Base-by-base conservation (phyloP, 2,329 filamentous ascomycete species). In the Pyrenochaeta sp. region DNA sequence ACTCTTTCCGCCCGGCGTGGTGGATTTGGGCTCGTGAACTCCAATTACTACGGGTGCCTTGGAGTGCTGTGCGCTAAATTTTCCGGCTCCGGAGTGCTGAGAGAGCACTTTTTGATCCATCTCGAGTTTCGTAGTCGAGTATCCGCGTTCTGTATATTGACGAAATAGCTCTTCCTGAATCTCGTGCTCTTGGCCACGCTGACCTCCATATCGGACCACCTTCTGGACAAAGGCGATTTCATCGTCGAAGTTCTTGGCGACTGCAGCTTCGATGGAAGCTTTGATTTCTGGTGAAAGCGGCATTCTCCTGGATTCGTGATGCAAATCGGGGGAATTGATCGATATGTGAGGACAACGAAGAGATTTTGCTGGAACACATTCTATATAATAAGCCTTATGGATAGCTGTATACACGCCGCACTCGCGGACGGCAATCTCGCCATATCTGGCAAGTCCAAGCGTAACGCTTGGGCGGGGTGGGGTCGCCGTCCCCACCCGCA, bases 141-240 rank as follows among this genome's bases (percentile, higher is more conserved):
- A 61, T 6, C 58, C 58, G 2, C 58, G 51, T 10, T 51, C 43
- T 10, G 21, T 49, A 41, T 61, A 61, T 15, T 61, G 58, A 2
- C 32, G 37, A n/a, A 51, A 56, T 10, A 61, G 23, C 35, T 61
- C 53, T 9, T 63, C 53, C 21, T 63, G 51, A 4, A 62, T 56
- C 21, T 54, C 51, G 18, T 49, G 35, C 32, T 65, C 62, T 5
- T 63, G 49, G 7, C 62, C 62, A 23, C 62, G 49, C 39, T 65
- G 62, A 18, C 60, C 62, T 12, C 62, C 62, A 40, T 51, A 61
- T 31, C 54, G 57, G 15, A 65, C 55, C 39, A 61, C 49, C 44
- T 61, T 61, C 15, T 65, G 62, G 1, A 60, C 54, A 27, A 59
- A 61, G 0, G 48, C 45, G 10, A 65, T 36, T 39, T 65, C 58